Conservation (phyloP, 257 asterid genomes). For the Echium plantagineum region DNA sequence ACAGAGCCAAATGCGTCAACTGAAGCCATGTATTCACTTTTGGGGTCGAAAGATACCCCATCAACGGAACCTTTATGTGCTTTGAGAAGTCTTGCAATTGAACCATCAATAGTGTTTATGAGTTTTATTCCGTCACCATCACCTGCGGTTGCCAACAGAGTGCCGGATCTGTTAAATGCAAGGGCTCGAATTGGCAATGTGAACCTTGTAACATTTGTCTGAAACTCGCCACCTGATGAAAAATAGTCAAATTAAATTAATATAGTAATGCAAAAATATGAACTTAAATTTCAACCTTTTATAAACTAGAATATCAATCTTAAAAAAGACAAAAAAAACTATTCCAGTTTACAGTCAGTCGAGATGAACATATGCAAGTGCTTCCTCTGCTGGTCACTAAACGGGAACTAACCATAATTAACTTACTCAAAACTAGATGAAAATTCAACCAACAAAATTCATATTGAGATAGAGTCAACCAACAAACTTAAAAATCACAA, state of each 20-base stretch:
- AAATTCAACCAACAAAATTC: too few relatives aligned
- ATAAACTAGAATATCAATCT: not conserved
- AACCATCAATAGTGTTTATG: slow-evolving; percentile 83
- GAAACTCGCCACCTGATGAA: slow-evolving; percentile 79
- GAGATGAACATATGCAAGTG: too few relatives aligned
- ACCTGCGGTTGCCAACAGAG: slow-evolving; percentile 92
- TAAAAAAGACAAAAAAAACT: too few relatives aligned
- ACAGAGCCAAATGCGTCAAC: slow-evolving; percentile 80
- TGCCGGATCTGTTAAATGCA: slow-evolving; percentile 82
- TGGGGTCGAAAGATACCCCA: slow-evolving; percentile 90
- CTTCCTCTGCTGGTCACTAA: too few relatives aligned
- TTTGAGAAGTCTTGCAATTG: slow-evolving; percentile 83
- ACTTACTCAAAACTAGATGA: too few relatives aligned
- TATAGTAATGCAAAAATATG: not conserved
- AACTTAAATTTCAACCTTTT: not conserved
- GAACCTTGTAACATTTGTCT: slow-evolving; percentile 86
- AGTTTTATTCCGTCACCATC: slow-evolving; percentile 95
- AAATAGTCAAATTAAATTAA: slow-evolving; percentile 1
- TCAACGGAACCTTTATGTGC: slow-evolving; percentile 88
- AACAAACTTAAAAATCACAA: too few relatives aligned
- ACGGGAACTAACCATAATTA: too few relatives aligned
- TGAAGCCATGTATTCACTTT: slow-evolving; percentile 80
- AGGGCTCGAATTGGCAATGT: slow-evolving; percentile 79
- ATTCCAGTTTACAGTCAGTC: too few relatives aligned
- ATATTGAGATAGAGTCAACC: too few relatives aligned